phyloP scores from a whole-genome alignment of 805 yeast genomes.

The Lipomyces sp. region DNA sequence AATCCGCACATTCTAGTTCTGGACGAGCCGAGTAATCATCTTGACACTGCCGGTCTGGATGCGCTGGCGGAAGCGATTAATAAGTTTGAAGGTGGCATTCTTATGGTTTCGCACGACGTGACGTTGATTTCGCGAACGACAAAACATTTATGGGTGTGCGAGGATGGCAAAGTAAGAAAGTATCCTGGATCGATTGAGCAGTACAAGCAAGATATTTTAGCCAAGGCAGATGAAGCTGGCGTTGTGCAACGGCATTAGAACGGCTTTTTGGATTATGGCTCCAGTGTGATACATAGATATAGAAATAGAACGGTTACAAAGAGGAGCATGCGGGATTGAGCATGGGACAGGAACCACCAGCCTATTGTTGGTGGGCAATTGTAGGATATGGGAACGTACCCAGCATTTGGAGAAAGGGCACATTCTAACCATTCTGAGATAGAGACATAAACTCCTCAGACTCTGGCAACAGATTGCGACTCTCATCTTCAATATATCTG shows the following conservation, averaged over 20 bases:
- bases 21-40: slow-evolving; percentile 98
- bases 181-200: slow-evolving; percentile 84
- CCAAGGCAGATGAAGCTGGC: slow-evolving; percentile 79
- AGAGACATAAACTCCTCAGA: too few species aligned
- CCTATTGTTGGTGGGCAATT: too few species aligned
- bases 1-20: slow-evolving; percentile 90
- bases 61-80: slow-evolving; percentile 89
- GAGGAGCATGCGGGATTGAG: too few species aligned
- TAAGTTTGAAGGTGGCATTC: slow-evolving; percentile 90
- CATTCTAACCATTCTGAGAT: too few species aligned
- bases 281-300: background rate
- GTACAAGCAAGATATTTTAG: slow-evolving; percentile 85
- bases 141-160: slow-evolving; percentile 95
- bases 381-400: too few species aligned
- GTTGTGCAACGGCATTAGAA: slow-evolving; percentile 82
- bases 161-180: slow-evolving; percentile 75
- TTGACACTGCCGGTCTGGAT: slow-evolving; percentile 97
- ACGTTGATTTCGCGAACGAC: slow-evolving; percentile 85
- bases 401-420: too few species aligned
- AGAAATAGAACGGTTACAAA: background rate
- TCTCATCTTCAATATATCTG: too few species aligned
- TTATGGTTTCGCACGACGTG: slow-evolving; percentile 98
- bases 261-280: background rate
- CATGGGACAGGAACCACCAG: too few species aligned
- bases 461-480: too few species aligned